Conservation (phyloP, 1,284 basidiomycete genomes). For the Megacollybia platyphylla region DNA sequence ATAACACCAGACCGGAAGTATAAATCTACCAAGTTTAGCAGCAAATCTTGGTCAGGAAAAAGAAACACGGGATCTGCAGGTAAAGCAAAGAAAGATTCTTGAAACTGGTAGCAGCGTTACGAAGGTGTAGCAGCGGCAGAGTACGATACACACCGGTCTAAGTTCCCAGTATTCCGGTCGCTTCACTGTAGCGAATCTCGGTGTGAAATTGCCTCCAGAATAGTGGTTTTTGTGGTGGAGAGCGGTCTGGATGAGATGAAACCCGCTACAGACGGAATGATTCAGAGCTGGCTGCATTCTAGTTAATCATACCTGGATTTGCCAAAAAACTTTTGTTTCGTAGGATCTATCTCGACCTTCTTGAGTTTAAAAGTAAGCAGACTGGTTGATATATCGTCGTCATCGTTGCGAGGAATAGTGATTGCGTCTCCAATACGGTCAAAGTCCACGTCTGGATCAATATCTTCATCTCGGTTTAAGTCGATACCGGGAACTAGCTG, state of each 20-base stretch:
- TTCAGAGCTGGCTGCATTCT: background rate
- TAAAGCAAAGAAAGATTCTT: too few species aligned
- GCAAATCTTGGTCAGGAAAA: too few species aligned
- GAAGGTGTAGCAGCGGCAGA: background rate
- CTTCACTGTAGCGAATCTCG: constrained; percentile 5
- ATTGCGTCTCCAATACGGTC: constrained; percentile 10
- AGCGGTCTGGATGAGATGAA: constrained; percentile 26
- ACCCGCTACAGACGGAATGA: constrained; percentile 15
- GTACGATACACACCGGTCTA: constrained; percentile 14
- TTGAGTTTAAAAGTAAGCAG: constrained; percentile 15
- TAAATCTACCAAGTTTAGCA: background rate
- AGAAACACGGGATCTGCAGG: too few species aligned
- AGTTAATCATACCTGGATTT: constrained; percentile 20
- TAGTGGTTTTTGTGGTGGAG: constrained; percentile 23
- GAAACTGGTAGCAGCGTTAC: too few species aligned
- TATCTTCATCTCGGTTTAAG: constrained; percentile 20
- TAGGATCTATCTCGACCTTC: constrained; percentile 19
- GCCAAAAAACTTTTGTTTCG: constrained; percentile 23
- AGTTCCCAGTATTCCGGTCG: constrained; percentile 20
- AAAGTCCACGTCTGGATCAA: constrained; percentile 9
- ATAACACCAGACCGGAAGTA: background rate
- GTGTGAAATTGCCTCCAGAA: constrained; percentile 12
- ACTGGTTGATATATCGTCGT: constrained; percentile 10
- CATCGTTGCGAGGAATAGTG: constrained; percentile 17
- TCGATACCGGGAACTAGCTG: constrained; percentile 24